These are phyloP conservation scores for Colletotrichum trifolii DNA, from an alignment of 2,329 filamentous ascomycete genomes.

Conservation along the genomic window DNA sequence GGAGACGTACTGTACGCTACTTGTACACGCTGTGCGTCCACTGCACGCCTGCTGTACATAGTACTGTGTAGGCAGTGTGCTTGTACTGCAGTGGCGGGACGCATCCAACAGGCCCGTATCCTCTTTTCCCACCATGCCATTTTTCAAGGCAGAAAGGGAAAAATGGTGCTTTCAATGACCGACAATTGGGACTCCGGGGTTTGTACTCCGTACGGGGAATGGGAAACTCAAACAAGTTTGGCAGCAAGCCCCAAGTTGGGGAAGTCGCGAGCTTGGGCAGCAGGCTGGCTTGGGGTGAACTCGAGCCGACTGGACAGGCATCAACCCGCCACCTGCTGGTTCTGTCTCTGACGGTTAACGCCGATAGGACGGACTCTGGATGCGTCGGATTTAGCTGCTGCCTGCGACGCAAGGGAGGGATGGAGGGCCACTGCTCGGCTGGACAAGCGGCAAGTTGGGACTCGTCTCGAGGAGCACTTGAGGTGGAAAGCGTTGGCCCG, in stretches of 20 bases:
- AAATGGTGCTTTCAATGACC: too few species aligned
- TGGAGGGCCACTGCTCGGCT: slow-evolving; percentile 2
- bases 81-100: background rate
- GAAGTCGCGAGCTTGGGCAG: too few species aligned
- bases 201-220: too few species aligned
- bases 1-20: background rate
- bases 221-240: slow-evolving; percentile 3
- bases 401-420: slow-evolving; percentile 5
- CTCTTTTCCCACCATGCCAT: slow-evolving; percentile 11
- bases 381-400: background rate
- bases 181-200: too few species aligned
- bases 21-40: too few species aligned
- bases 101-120: background rate
- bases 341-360: background rate
- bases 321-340: slow-evolving; percentile 1
- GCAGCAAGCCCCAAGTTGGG: too few species aligned
- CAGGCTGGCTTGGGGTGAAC: background rate
- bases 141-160: background rate
- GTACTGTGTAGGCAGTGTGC: too few species aligned
- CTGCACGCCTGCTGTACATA: too few species aligned
- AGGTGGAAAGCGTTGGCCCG: slow-evolving; percentile 31
- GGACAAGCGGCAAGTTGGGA: slow-evolving; percentile 11
- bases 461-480: slow-evolving; percentile 29
- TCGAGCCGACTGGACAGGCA: slow-evolving; percentile 33
- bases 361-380: background rate